Evolutionary conservation across 2,329 filamentous ascomycete genomes (phyloP).

Genomic region (Immersiporthe knoxdaviesiana): DNA sequence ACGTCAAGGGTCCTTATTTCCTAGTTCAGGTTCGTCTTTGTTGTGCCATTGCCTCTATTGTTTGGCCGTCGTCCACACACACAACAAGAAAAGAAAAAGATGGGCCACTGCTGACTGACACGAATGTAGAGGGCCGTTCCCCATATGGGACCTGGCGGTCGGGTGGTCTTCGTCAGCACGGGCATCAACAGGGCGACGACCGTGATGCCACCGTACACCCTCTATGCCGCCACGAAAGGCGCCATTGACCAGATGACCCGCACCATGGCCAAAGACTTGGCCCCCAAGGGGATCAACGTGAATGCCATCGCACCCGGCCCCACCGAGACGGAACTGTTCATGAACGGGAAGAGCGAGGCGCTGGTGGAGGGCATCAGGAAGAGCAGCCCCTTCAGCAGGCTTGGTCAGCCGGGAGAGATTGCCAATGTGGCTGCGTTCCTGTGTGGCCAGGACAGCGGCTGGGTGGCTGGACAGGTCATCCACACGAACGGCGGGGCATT

Average conservation of each 20-base stretch:
- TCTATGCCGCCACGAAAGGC: conserved; percentile 61
- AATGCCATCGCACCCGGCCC: conserved; percentile 49
- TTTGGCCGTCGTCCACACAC: neutral
- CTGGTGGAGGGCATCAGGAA: conserved; percentile 46
- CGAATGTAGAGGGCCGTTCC: conserved; percentile 50
- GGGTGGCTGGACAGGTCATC: conserved; percentile 53
- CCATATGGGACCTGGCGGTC: conserved; percentile 52
- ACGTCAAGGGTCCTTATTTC: conserved; percentile 62
- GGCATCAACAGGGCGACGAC: conserved; percentile 41
- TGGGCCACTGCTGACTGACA: neutral
- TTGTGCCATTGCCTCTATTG: too few species aligned
- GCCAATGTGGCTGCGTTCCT: conserved; percentile 51
- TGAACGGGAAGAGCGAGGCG: conserved; percentile 51
- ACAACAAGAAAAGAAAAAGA: too few species aligned
- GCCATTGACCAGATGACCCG: conserved; percentile 63
- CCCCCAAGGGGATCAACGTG: conserved; percentile 51
- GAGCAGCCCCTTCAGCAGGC: conserved; percentile 47
- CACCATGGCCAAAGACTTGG: conserved; percentile 59
- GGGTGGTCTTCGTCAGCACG: conserved; percentile 58
- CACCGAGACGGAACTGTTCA: conserved; percentile 60
- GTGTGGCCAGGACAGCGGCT: conserved; percentile 41
- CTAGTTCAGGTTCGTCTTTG: conserved; percentile 44
- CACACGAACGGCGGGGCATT: conserved; percentile 46
- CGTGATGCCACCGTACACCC: conserved; percentile 49
- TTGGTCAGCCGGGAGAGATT: conserved; percentile 55